These are phyloP conservation scores for Starmerella bombicola DNA, from an alignment of 805 yeast species.

Conservation along the genomic window DNA sequence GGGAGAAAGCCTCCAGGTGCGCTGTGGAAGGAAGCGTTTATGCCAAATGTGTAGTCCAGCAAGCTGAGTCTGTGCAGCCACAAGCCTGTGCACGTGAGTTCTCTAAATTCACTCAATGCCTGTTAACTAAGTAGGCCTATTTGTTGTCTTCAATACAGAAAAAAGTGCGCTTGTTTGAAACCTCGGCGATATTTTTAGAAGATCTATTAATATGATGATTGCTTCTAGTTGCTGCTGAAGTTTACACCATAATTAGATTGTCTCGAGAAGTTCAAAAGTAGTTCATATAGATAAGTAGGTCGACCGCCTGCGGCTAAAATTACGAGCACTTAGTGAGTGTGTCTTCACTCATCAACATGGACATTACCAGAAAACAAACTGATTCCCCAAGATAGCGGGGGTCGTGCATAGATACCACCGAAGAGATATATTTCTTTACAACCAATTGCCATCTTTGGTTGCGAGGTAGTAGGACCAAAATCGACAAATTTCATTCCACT, in stretches of 20 bases:
- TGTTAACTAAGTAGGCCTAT: constrained; percentile 9
- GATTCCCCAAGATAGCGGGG: constrained; percentile 22
- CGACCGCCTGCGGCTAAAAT: constrained; percentile 1
- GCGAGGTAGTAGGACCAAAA: constrained; percentile 37
- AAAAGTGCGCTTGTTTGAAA: too few relatives aligned
- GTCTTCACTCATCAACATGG: constrained; percentile 14
- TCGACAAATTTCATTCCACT: constrained; percentile 34
- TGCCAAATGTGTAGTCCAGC: constrained; percentile 20
- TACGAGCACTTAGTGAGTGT: too few relatives aligned
- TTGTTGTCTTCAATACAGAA: too few relatives aligned
- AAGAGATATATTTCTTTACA: constrained; percentile 30
- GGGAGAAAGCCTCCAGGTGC: constrained; percentile 18
- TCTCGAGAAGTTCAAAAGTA: not conserved
- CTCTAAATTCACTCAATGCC: constrained; percentile 15
- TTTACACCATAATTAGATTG: too few relatives aligned
- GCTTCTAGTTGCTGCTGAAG: too few relatives aligned
- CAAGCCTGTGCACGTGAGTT: constrained; percentile 22
- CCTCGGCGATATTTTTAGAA: too few relatives aligned
- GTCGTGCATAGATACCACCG: constrained; percentile 31
- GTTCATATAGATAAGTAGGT: not conserved
- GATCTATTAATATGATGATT: too few relatives aligned
- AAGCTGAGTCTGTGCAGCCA: constrained; percentile 18
- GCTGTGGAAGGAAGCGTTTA: constrained; percentile 17
- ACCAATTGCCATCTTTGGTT: constrained; percentile 35
- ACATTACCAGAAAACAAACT: constrained; percentile 22